These are phyloP conservation scores for Gossypium rotundifolium DNA, from an alignment of 345 rosid genomes.

Conservation along the genomic window DNA sequence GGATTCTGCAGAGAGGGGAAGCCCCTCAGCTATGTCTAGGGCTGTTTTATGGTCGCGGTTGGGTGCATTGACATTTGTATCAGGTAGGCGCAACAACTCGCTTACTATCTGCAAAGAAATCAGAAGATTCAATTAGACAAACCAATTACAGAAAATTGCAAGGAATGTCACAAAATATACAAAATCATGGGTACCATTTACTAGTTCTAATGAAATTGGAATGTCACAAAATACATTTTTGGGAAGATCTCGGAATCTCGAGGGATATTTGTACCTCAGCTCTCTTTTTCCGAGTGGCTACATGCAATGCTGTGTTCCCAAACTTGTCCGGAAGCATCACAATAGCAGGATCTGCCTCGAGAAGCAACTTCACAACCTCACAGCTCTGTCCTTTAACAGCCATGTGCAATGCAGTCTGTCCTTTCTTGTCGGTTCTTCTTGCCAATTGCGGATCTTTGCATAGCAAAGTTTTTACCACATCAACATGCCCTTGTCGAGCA, in stretches of 20 bases:
- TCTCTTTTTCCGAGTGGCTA: constrained; percentile 85
- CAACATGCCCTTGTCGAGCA: constrained; percentile 84
- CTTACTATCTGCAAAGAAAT: constrained; percentile 67
- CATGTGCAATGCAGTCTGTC: constrained; percentile 94
- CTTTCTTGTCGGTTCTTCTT: constrained; percentile 84
- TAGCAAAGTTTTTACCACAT: constrained; percentile 64
- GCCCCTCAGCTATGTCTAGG: constrained; percentile 86
- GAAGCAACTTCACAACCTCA: constrained; percentile 83
- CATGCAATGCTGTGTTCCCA: constrained; percentile 87
- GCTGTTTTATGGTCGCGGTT: constrained; percentile 92
- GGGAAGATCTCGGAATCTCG: background rate
- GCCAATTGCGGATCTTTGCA: constrained; percentile 78
- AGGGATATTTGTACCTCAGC: constrained; percentile 50
- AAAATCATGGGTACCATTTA: background rate
- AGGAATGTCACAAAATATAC: background rate
- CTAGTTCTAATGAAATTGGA: background rate
- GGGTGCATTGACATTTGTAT: constrained; percentile 77
- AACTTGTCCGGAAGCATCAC: constrained; percentile 92
- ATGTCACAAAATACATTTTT: background rate
- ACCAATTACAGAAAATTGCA: background rate
- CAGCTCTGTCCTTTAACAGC: constrained; percentile 95
- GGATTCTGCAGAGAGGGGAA: constrained; percentile 81
- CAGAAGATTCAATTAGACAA: constrained; percentile 1
- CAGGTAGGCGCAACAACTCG: constrained; percentile 65
- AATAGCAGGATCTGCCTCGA: constrained; percentile 85